Evolutionary conservation across 179 eudicot species (phyloP), one percentile per base, ranked within the genome.

Genomic region (Patellifolia procumbens): DNA sequence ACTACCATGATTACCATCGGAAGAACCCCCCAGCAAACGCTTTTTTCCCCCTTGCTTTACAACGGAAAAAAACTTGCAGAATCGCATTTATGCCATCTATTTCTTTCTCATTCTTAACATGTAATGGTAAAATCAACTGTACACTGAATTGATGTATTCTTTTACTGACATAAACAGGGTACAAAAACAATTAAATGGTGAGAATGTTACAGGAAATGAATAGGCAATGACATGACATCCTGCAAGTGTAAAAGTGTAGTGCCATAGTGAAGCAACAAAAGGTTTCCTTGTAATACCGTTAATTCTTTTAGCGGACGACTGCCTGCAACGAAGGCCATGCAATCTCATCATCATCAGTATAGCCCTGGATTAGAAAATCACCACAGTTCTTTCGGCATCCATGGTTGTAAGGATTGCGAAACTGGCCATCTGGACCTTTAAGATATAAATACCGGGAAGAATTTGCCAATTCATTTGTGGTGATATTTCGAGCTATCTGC

Each of bases 401-500:
- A 74, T 87, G 93, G 81, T 95, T 90, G 81, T 95, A 93, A 2
- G 99, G 99, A 77, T 95, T 93, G 32, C 88, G 88, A 56, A 90
- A 91, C 79, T 70, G 78, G 67, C 95, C 97, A 66, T 93, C 91
- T 75, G 92, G 90, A 51, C 92, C 89, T 3, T 80, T 90, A 49
- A 95, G 95, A 85, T 95, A 91, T 7, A 85, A 77, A 68, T 94
- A 94, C 2, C 98, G 93, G 34, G 71, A 49, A 28, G 89, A 84
- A 76, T 95, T 95, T 51, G 90, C 93, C 48, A 83, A 61, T 82
- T 95, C 97, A 75, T 93, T 95, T 12, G 99, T 95, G 2, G 97
- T 95, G 69, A 93, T 84, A 80, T 95, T 95, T 74, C 91, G 84
- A 66, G 93, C 91, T 75, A 94, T 92, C 97, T 94, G 91, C 82